Conservation (phyloP, 257 asterid genomes). For the Przewalskia tangutica region DNA sequence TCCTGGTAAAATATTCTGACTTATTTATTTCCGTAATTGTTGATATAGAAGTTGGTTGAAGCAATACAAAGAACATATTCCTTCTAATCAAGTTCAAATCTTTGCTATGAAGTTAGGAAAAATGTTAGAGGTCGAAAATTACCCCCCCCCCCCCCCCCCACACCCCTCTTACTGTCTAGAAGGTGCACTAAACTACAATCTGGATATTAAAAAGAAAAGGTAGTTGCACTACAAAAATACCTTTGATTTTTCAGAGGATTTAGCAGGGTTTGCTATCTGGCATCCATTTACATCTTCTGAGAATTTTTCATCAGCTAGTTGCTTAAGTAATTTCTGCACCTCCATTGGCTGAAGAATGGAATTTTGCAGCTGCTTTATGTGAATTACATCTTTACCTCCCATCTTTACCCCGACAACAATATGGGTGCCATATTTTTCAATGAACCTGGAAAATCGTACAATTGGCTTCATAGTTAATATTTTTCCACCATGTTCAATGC, state of each 20-base stretch:
- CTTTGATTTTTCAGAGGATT: conserved; percentile 43
- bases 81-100: neutral
- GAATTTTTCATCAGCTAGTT: conserved; percentile 65
- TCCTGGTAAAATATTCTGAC: neutral
- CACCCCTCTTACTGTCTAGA: too few species aligned
- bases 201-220: neutral
- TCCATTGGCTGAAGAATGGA: conserved; percentile 65
- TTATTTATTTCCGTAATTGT: neutral
- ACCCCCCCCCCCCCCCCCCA: too few species aligned
- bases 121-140: neutral
- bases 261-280: conserved; percentile 19
- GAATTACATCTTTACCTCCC: conserved; percentile 98
- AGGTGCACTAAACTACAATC: neutral
- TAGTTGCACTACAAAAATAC: conserved; percentile 20
- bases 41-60: neutral
- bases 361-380: conserved; percentile 78
- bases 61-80: neutral
- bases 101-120: neutral
- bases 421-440: conserved; percentile 90
- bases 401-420: conserved; percentile 82
- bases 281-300: conserved; percentile 37
- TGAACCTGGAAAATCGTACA: conserved; percentile 60
- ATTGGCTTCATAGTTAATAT: neutral
- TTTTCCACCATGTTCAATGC: neutral
- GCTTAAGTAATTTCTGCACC: conserved; percentile 79